Evolutionary conservation across 768 basidiomycete genomes (phyloP), one percentile per base, ranked within the genome.

Genomic region (Coprinellus aureogranulatus): DNA sequence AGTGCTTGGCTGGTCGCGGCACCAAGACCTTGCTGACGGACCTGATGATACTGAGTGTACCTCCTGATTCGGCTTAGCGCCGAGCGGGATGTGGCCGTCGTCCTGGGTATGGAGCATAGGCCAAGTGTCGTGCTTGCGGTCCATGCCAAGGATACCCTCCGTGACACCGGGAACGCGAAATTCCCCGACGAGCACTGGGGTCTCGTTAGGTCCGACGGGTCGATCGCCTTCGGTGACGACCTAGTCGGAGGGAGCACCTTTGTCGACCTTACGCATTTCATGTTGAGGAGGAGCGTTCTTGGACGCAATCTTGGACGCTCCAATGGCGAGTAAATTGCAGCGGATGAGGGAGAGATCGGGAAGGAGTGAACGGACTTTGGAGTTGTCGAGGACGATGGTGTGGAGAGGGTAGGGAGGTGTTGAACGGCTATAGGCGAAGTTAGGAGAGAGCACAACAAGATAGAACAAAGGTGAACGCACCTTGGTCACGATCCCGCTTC

Each of bases 371-470:
- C 94, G 88, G 28, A 90, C 88, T 74, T 96, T 91, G 0, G 90
- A 88, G 75, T 99, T 99, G 68, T 94, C 96, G 60, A 94, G 79
- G 65, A 98, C 78, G 65, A 98, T 87, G 42, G 84, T 83, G 59
- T 91, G 78, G n/a, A n/a, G 47, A 99, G 82, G 0, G 94, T 94
- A 62, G 94, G 91, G 16, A 98, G 83, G 72, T 98, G 92, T 55
- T 81, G 81, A 45, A 90, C 83, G 22, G 93, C 93, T 90, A 59
- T 23, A 4, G 16, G 31, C 2, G 23, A 10, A 26, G n/a, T 11
- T n/a, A 5, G 49, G 9, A 18, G 2, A 41, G 8, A 46, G 16
- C 45, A 40, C 42, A 65, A 42, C 41, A 30, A 10, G 11, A 34
- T 10, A 16, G 0, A 2, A 1, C 31, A 23, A 4, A 5, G 26